phyloP scores from a whole-genome alignment of 257 asterid genomes.

The Solanum stenotomum region DNA sequence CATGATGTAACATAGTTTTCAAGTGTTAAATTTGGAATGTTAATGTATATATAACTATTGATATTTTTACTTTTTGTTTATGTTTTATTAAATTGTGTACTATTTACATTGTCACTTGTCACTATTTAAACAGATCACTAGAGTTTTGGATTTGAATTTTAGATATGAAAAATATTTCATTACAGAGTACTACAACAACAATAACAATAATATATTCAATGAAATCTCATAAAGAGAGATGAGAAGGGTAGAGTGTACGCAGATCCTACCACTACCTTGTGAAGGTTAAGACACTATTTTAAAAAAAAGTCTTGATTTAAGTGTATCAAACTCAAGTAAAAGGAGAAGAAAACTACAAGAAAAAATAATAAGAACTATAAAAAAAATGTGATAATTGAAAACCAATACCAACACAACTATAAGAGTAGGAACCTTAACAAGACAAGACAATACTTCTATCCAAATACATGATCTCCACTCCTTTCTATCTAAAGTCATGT shows the following conservation, averaged over 20 bases:
- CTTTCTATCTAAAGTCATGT: no score
- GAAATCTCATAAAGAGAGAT: no score
- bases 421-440: no score
- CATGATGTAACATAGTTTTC: background rate
- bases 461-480: no score
- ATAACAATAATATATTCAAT: no score
- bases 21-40: background rate
- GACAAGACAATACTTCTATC: background rate
- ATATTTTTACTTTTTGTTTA: background rate
- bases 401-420: background rate
- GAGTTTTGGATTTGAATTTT: background rate
- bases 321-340: background rate
- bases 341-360: background rate
- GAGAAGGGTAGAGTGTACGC: no score
- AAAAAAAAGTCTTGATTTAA: accelerated
- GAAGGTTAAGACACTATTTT: no score
- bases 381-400: no score
- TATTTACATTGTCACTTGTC: background rate
- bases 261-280: no score
- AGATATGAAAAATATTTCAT: background rate
- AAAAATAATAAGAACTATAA: no score
- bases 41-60: background rate
- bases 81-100: background rate
- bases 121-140: background rate
- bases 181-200: no score